Evolutionary conservation across 164 flowering plant species (phyloP).

Genomic region (Warburgia ugandensis): DNA sequence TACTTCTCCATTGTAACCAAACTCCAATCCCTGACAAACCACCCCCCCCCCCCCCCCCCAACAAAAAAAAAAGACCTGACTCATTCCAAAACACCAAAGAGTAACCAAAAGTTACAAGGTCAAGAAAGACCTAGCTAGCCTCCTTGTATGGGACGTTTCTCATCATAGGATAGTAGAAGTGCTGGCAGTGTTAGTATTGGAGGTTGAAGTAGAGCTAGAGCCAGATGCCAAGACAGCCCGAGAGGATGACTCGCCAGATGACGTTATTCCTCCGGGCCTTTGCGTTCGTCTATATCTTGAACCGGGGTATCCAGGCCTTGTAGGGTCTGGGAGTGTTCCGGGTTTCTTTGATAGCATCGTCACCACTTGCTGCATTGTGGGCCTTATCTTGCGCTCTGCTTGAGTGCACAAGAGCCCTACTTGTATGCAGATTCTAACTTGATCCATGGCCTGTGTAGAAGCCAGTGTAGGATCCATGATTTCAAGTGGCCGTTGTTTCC

Average conservation of each 20-base stretch:
- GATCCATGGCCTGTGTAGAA: constrained; percentile 35
- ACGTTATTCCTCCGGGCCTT: constrained; percentile 11
- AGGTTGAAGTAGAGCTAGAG: constrained; percentile 24
- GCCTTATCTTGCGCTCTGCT: constrained; percentile 62
- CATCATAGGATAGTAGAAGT: constrained; percentile 23
- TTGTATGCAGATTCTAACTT: constrained; percentile 58
- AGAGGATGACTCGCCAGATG: constrained; percentile 15
- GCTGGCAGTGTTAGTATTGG: constrained; percentile 15
- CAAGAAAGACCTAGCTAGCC: too few relatives aligned
- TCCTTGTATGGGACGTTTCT: constrained; percentile 23
- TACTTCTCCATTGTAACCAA: too few relatives aligned
- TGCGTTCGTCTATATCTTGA: constrained; percentile 40
- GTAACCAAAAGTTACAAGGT: too few relatives aligned
- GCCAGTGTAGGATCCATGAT: constrained; percentile 56
- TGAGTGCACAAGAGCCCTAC: constrained; percentile 76
- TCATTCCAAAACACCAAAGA: too few relatives aligned
- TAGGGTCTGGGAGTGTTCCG: constrained; percentile 58
- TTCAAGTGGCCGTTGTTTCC: constrained; percentile 55
- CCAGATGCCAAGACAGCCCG: constrained; percentile 27
- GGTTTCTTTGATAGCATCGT: constrained; percentile 55
- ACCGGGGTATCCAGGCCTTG: constrained; percentile 63
- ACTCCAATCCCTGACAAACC: too few relatives aligned
- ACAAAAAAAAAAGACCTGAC: too few relatives aligned
- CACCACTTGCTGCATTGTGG: constrained; percentile 61
- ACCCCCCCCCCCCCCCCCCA: too few relatives aligned